phyloP scores from a whole-genome alignment of 768 basidiomycete genomes.

The Trametes sanguinea region DNA sequence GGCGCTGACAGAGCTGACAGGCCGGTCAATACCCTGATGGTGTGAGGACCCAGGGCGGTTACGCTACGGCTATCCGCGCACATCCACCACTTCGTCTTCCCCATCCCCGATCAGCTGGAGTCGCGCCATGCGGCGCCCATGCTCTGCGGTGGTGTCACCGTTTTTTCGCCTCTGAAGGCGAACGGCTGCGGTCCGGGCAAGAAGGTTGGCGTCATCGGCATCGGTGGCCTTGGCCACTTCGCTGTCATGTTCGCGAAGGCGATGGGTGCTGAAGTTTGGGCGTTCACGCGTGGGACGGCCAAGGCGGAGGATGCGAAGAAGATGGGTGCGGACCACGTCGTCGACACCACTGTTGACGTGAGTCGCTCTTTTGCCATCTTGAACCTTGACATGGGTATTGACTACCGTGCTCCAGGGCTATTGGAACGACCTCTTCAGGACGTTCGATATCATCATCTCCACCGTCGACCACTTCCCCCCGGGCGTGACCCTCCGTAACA shows the following conservation, averaged over 20 bases:
- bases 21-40: conserved; percentile 45
- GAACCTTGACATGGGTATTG: neutral
- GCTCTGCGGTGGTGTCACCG: conserved; percentile 65
- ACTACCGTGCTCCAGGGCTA: conserved; percentile 34
- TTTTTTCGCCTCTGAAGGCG: conserved; percentile 58
- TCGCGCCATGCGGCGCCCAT: conserved; percentile 60
- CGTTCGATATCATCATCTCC: conserved; percentile 52
- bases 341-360: conserved; percentile 41
- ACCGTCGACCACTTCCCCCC: conserved; percentile 26
- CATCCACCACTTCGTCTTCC: conserved; percentile 59
- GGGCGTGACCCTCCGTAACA: conserved; percentile 27
- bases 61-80: conserved; percentile 47
- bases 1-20: neutral
- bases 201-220: conserved; percentile 65
- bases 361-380: neutral
- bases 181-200: conserved; percentile 60
- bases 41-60: conserved; percentile 45
- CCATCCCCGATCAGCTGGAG: conserved; percentile 55
- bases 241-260: conserved; percentile 50
- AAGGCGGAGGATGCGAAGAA: conserved; percentile 59
- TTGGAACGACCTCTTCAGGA: conserved; percentile 37
- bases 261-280: conserved; percentile 58
- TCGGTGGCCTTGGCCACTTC: conserved; percentile 57
- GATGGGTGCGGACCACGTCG: conserved; percentile 57
- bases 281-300: conserved; percentile 54